phyloP scores from a whole-genome alignment of 768 basidiomycete genomes.

The Suillus paluster region DNA sequence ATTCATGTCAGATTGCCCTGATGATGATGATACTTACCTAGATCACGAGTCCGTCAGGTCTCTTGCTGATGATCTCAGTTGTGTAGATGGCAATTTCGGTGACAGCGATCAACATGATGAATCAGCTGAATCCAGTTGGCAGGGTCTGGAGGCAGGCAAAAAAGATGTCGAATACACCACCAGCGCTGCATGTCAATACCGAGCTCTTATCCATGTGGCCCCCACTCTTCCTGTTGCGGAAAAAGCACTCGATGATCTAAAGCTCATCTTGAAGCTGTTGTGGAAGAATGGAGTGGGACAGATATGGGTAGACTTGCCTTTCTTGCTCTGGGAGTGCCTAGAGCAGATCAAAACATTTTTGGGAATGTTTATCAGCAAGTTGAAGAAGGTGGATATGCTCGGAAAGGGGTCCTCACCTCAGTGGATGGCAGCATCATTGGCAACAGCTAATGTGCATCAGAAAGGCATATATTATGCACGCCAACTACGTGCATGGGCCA shows the following conservation, averaged over 20 bases:
- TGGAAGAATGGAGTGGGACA: conserved; percentile 1
- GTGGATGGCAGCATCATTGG: conserved; percentile 8
- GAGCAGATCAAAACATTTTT: conserved; percentile 1
- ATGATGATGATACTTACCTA: background rate
- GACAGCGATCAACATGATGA: no score
- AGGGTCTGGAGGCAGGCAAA: no score
- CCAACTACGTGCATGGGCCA: conserved; percentile 24
- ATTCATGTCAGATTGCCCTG: no score
- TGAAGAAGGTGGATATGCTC: background rate
- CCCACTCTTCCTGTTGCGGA: background rate
- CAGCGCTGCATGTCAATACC: no score
- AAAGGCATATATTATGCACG: conserved; percentile 7
- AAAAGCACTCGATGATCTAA: background rate
- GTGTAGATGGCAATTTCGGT: background rate
- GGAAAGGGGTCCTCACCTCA: background rate
- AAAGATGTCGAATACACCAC: background rate
- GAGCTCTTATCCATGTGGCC: background rate
- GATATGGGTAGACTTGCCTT: background rate
- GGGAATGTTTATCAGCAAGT: background rate
- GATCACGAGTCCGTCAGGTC: conserved; percentile 5
- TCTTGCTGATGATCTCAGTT: background rate
- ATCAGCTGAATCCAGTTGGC: no score
- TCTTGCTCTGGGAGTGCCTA: background rate
- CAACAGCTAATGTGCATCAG: background rate
- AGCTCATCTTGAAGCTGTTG: background rate